These are phyloP conservation scores for Nothophytophthora sp. DNA, from an alignment of 352 stramenopile species.

Conservation along the genomic window DNA sequence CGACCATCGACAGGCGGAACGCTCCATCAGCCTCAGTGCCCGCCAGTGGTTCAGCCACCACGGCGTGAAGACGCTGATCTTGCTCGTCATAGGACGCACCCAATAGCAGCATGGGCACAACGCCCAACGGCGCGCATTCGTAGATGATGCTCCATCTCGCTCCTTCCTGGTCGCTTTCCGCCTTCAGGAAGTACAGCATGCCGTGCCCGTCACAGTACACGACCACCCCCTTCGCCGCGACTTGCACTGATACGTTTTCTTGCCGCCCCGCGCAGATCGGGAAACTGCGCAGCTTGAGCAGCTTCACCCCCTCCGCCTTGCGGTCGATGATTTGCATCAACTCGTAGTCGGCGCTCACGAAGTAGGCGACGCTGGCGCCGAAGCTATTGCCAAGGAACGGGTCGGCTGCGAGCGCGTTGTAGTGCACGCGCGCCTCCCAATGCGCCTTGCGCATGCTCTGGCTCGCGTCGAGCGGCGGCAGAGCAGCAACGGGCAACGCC, in stretches of 20 bases:
- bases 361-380: conserved; percentile 54
- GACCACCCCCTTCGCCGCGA: conserved; percentile 59
- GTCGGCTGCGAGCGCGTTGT: conserved; percentile 64
- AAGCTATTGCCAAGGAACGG: conserved; percentile 50
- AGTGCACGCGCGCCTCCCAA: conserved; percentile 68
- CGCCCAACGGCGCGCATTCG: conserved; percentile 48
- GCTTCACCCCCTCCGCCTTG: conserved; percentile 12
- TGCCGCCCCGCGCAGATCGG: conserved; percentile 33
- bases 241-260: conserved; percentile 67
- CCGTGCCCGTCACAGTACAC: conserved; percentile 68
- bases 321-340: conserved; percentile 55
- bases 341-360: conserved; percentile 58
- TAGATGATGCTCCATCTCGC: conserved; percentile 46
- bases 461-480: conserved; percentile 45
- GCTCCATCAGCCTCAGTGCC: conserved; percentile 47
- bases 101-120: conserved; percentile 42
- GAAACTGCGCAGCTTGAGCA: conserved; percentile 47
- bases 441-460: conserved; percentile 68
- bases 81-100: conserved; percentile 46
- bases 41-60: conserved; percentile 48
- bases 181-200: conserved; percentile 53
- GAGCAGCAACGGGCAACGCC: conserved; percentile 26
- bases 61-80: conserved; percentile 36
- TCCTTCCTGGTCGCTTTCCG: conserved; percentile 19
- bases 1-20: conserved; percentile 53